Base-by-base conservation (phyloP, 805 yeast species). In the Wickerhamomyces chambardii region DNA sequence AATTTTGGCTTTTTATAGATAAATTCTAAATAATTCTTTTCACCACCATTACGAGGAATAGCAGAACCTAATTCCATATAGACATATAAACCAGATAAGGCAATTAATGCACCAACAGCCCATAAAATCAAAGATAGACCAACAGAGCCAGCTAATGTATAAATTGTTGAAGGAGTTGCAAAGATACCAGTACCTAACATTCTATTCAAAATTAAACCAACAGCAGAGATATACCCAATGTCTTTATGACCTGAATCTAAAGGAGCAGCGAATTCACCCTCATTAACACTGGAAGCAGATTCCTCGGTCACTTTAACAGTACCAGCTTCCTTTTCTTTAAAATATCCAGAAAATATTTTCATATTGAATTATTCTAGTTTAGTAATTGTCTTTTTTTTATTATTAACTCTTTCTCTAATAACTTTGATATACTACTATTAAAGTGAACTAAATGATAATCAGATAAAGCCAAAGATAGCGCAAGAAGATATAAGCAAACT, bases 11-110 rank as follows among this genome's bases (percentile, higher is more conserved):
- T 75, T 33, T 65, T 66, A 60, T 67, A 84, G 33, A 82, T 72
- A 46, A 70, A 78, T 53, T 84, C 92, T 46, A 84, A 59, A 53
- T 84, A 84, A 49, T 81, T 82, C 58, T 82, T 83, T 51, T 84
- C 95, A 45, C 92, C 95, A 45, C 95, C 95, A 49, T 84, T 83
- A 59, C 81, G 73, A 32, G 85, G 84, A 38, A 82, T 74, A 30
- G 79, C 78, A 5, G 82, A 72, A 14, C 94, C 94, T 54, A 81
- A 79, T 51, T 83, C 92, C 76, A 83, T 74, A 55, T 83, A 84
- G 4, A 79, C 85, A 49, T 74, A 68, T 46, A 80, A 55, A 26
- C 82, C 82, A 25, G 75, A 56, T 9, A 71, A 58, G 4, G 90
- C 82, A 44, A 83, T 83, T 26, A 78, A 43, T 7, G 84, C 70